phyloP scores from a whole-genome alignment of 331 rosid species.

The Acacia concinna region DNA sequence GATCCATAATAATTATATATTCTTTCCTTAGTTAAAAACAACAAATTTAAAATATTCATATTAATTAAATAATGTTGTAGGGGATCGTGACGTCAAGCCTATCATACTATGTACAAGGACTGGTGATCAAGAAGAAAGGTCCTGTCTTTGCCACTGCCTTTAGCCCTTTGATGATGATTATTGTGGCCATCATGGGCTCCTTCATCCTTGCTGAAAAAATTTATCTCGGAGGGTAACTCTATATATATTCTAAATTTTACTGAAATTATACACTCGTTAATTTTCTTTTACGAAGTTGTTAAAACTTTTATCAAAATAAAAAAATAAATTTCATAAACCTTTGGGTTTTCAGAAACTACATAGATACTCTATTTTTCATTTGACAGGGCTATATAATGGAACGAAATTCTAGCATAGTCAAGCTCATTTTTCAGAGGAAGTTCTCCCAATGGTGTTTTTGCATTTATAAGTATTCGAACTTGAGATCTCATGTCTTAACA shows the following conservation, averaged over 20 bases:
- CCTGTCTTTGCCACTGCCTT: constrained; percentile 95
- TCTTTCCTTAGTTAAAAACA: neutral
- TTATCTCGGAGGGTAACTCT: constrained; percentile 75
- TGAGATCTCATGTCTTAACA: neutral
- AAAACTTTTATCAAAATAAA: neutral
- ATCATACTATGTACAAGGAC: constrained; percentile 82
- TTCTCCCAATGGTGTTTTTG: no score
- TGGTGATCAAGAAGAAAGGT: constrained; percentile 79
- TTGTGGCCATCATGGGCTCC: constrained; percentile 83
- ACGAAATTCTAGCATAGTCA: neutral
- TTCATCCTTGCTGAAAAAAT: constrained; percentile 71
- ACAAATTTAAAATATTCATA: neutral
- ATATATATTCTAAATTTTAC: neutral
- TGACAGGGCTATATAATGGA: neutral
- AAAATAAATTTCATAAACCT: neutral
- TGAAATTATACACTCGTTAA: neutral
- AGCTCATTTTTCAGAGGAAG: neutral
- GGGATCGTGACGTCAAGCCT: constrained; percentile 83
- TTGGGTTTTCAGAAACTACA: neutral
- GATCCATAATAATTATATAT: neutral
- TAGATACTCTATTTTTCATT: neutral
- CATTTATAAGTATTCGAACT: no score
- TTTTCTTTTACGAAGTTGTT: neutral
- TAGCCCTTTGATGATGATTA: constrained; percentile 93
- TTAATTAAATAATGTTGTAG: constrained; percentile 30